These are phyloP conservation scores for Kwoniella newhampshirensis DNA, from an alignment of 768 basidiomycete genomes.

Conservation along the genomic window DNA sequence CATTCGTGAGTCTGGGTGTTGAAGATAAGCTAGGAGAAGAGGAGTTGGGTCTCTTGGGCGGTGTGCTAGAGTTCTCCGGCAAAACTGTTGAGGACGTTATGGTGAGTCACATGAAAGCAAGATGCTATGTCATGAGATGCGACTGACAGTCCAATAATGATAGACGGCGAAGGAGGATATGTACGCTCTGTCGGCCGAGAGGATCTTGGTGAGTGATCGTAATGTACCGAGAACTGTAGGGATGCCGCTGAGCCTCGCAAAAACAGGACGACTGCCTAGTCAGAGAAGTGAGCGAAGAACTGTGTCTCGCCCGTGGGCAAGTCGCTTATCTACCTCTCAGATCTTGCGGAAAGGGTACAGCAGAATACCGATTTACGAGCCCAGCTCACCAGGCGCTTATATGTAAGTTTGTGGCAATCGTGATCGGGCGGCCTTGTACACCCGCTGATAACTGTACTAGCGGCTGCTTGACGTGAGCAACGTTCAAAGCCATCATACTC, in stretches of 20 bases:
- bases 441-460: slow-evolving; percentile 8
- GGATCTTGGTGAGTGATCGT: slow-evolving; percentile 37
- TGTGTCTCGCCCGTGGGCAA: too few relatives aligned
- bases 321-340: slow-evolving; percentile 12
- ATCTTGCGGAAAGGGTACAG: slow-evolving; percentile 45
- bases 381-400: slow-evolving; percentile 34
- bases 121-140: neutral
- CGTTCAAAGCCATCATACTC: neutral
- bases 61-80: slow-evolving; percentile 46
- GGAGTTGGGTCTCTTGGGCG: slow-evolving; percentile 43
- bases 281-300: slow-evolving; percentile 21
- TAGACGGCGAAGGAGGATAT: slow-evolving; percentile 46
- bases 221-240: too few relatives aligned
- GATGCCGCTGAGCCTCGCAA: slow-evolving; percentile 2
- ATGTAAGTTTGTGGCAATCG: slow-evolving; percentile 29
- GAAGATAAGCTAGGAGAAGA: slow-evolving; percentile 45
- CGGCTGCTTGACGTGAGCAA: slow-evolving; percentile 26
- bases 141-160: slow-evolving; percentile 1
- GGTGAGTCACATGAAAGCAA: slow-evolving; percentile 24
- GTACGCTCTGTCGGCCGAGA: slow-evolving; percentile 40
- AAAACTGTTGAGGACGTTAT: slow-evolving; percentile 47
- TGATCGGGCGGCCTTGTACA: neutral
- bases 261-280: slow-evolving; percentile 33
- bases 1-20: slow-evolving; percentile 45
- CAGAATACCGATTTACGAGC: slow-evolving; percentile 46